Base-by-base conservation (phyloP, 805 yeast species). In the Hanseniaspora lachancei region DNA sequence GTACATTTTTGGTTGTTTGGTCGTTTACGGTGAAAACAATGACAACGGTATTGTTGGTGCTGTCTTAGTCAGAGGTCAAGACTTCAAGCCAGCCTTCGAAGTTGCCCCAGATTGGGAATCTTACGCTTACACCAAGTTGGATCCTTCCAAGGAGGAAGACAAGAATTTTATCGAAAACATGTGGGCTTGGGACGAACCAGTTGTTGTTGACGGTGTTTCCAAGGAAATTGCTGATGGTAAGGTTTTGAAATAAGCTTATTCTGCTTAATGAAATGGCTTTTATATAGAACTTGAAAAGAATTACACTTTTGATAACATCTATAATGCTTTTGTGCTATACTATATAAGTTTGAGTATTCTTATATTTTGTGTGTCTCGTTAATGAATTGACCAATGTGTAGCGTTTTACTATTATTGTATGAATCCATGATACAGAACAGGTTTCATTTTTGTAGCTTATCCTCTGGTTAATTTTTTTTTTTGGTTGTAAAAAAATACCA, bases 31-130 rank as follows among this genome's bases (percentile, higher is more conserved):
- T 75, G 97, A 86, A 78, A 88, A 89, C 89, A 91, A 89, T 85
- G 77, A 84, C 84, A 91, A 91, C 76, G 97, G 97, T 78, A 89
- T 91, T 70, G 76, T 86, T 65, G 97, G 96, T 78, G 95, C 84
- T 69, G 84, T 91, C 79, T 74, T 93, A 68, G 83, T 91, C 68
- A 89, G 97, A 77, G 98, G 98, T 67, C 87, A 91, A 74, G 96
- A 91, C 60, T 74, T 65, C 69, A 79, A 65, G 57, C 95, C 97
- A 72, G 98, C 96, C 61, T 88, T 91, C 69, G 86, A 91, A 62
- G 97, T 93, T 72, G 98, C 97, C 69, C 97, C 98, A 73, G 98
- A 93, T 76, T 89, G 95, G 95, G 97, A 91, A 77, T 87, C 96
- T 50, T 91, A 87, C 77, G 69, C 70, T 58, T 88, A 79, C 85